Percentiles rank a stretch among this genome's conserved stretches.
Conservation (phyloP, 768 basidiomycete genomes). For the Mycena venus region DNA sequence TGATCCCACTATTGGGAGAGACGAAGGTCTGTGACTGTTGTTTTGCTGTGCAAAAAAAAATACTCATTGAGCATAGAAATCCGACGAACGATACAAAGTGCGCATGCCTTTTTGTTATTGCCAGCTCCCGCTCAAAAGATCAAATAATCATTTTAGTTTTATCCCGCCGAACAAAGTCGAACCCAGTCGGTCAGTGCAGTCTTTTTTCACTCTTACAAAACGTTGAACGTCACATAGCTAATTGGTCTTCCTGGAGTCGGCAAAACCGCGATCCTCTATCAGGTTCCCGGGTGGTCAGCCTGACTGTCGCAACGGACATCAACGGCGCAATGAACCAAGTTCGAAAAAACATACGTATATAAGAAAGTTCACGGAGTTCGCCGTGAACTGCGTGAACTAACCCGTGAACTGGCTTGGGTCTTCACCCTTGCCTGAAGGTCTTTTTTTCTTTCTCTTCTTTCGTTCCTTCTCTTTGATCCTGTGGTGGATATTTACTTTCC, state of each 20-base stretch:
- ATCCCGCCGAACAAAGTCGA: conserved; percentile 91
- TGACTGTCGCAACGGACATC: no score
- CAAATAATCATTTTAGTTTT: conserved; percentile 67
- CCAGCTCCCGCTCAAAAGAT: not conserved
- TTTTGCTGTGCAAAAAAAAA: not conserved
- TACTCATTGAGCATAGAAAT: conserved; percentile 67
- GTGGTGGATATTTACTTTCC: no score
- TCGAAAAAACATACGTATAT: no score
- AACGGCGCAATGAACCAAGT: no score
- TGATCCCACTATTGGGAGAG: conserved; percentile 91
- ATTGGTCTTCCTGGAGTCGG: conserved; percentile 93
- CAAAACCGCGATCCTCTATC: conserved; percentile 94
- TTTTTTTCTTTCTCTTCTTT: no score
- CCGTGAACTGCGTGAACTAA: no score
- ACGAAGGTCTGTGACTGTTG: conserved; percentile 68
- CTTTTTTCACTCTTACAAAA: not conserved
- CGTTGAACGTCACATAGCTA: conserved; percentile 55
- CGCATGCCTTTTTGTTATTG: conserved; percentile 49
- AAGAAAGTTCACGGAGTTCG: no score
- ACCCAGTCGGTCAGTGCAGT: conserved; percentile 80
- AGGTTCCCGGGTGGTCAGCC: no score
- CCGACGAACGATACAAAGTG: conserved; percentile 91
- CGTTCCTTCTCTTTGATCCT: no score
- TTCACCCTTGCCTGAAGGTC: no score
- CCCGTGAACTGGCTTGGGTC: no score